Evolutionary conservation across 352 stramenopile genomes (phyloP), one percentile per base, ranked within the genome.

Genomic region (Phytophthora chlamydospora): DNA sequence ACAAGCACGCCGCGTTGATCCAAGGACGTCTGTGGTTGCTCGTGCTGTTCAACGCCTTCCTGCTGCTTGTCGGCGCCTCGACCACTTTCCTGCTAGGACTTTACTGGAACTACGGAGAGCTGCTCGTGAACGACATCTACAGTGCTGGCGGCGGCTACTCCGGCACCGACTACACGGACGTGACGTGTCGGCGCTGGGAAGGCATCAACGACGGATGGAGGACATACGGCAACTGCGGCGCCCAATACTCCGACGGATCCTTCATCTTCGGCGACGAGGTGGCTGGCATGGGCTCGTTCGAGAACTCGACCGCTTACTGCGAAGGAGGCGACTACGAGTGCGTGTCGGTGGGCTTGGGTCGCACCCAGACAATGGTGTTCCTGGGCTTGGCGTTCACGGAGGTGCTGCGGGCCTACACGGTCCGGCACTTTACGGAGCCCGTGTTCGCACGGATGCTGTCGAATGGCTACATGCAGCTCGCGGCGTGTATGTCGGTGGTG

Each of bases 281-380:
- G 24, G 50, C 64, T 4, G 58, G 57, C 19, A 58, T 65, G 41
- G 69, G 36, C 2, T 43, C 33, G 2, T 85, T 77, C 21, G 65
- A 84, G 38, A 80, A 76, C 38, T 64, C 62, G 4, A 73, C 58
- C 0, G 29, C 75, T 0, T 82, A 86, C 49, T 93, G 82, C 45
- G 59, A 85, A 52, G 77, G 76, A 39, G 75, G 75, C 33, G 69
- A 87, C 44, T 89, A 82, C 42, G 73, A 78, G 38, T 93, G 84
- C 52, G 57, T 90, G 8, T 76, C 74, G 6, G 75, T 76, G 9
- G 84, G 82, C 13, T 60, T 90, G 19, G 74, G 75, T 1, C 84
- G 83, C 14, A 65, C 82, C 10, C 82, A 91, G 61, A 93, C 84
- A 0, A 89, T 91, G 84, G 85, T 81, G 31, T 91, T 93, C 47